A percentile compares a stretch with the other conserved stretches of the same genome.
phyloP scores from a whole-genome alignment of 768 basidiomycete genomes.

The Austroboletus festivus region DNA sequence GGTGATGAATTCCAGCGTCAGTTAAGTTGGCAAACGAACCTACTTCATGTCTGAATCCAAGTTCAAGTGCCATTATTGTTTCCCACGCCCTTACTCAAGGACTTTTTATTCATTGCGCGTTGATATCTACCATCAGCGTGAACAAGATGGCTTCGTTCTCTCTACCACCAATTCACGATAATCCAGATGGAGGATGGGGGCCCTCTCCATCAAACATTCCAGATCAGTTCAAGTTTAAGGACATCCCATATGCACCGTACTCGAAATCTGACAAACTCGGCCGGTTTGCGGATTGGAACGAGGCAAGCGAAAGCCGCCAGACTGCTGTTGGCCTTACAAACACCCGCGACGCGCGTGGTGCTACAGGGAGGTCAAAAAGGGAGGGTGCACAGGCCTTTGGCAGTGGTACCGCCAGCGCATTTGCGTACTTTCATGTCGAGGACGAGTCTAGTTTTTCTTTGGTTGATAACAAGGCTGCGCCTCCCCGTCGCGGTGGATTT shows the following conservation, averaged over 20 bases:
- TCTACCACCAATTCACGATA: slow-evolving; percentile 85
- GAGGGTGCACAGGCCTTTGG: slow-evolving; percentile 86
- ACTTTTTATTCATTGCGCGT: slow-evolving; percentile 14
- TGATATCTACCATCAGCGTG: slow-evolving; percentile 8
- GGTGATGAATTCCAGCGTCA: slow-evolving; percentile 7
- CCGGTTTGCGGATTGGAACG: slow-evolving; percentile 97
- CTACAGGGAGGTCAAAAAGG: slow-evolving; percentile 56
- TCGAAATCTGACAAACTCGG: slow-evolving; percentile 98
- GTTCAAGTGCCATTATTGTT: slow-evolving; percentile 9
- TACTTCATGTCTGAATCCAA: slow-evolving; percentile 62
- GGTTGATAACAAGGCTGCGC: slow-evolving; percentile 81
- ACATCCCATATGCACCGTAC: slow-evolving; percentile 97
- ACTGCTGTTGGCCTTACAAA: slow-evolving; percentile 45
- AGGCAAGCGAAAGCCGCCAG: slow-evolving; percentile 63
- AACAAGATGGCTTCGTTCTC: slow-evolving; percentile 72
- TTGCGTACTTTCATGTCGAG: slow-evolving; percentile 97
- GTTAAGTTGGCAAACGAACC: slow-evolving; percentile 25
- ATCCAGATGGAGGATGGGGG: slow-evolving; percentile 93
- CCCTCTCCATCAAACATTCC: slow-evolving; percentile 81
- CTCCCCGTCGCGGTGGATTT: slow-evolving; percentile 70
- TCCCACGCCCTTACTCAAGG: slow-evolving; percentile 24
- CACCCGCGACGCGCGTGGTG: slow-evolving; percentile 49
- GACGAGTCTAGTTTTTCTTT: slow-evolving; percentile 97
- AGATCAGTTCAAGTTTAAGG: slow-evolving; percentile 93
- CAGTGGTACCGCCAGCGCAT: slow-evolving; percentile 85